These are phyloP conservation scores for Lentinula detonsa DNA, from an alignment of 768 basidiomycete genomes.

Conservation along the genomic window DNA sequence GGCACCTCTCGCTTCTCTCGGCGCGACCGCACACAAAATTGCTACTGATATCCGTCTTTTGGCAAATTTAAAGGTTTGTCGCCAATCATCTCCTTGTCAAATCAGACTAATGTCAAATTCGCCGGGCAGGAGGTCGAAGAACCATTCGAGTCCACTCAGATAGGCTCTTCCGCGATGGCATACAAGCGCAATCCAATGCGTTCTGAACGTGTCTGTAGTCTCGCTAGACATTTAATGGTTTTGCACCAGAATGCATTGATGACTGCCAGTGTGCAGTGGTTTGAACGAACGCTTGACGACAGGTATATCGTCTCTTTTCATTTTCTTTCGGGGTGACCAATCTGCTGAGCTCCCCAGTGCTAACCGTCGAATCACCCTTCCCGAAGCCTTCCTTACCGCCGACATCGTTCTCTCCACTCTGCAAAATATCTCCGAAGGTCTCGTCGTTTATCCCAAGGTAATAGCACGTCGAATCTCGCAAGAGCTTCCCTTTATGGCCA, in stretches of 20 bases:
- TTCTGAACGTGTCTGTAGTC: constrained; percentile 93
- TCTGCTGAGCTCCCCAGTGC: constrained; percentile 46
- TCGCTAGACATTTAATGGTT: constrained; percentile 93
- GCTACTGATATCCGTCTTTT: constrained; percentile 92
- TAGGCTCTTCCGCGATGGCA: constrained; percentile 96
- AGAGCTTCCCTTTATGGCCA: constrained; percentile 99
- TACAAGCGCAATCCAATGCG: constrained; percentile 99
- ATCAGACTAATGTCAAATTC: background rate
- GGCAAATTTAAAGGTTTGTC: constrained; percentile 76
- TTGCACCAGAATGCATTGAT: constrained; percentile 95
- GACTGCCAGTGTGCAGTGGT: constrained; percentile 96
- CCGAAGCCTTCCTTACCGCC: constrained; percentile 94
- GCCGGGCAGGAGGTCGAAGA: constrained; percentile 83
- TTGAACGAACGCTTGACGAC: constrained; percentile 96
- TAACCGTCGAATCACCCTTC: constrained; percentile 92
- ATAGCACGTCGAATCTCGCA: constrained; percentile 88
- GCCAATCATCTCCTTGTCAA: no score
- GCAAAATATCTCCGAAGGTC: constrained; percentile 94
- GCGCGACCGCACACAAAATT: constrained; percentile 96
- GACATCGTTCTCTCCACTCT: constrained; percentile 95
- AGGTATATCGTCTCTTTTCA: constrained; percentile 40
- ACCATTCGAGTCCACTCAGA: constrained; percentile 98
- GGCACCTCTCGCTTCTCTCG: constrained; percentile 82
- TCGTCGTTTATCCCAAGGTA: constrained; percentile 99
- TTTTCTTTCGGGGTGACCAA: background rate